A percentile compares a stretch with the other conserved stretches of the same genome.
Conservation (phyloP, 768 basidiomycete genomes). For the Brasilioporus rufonigricans region DNA sequence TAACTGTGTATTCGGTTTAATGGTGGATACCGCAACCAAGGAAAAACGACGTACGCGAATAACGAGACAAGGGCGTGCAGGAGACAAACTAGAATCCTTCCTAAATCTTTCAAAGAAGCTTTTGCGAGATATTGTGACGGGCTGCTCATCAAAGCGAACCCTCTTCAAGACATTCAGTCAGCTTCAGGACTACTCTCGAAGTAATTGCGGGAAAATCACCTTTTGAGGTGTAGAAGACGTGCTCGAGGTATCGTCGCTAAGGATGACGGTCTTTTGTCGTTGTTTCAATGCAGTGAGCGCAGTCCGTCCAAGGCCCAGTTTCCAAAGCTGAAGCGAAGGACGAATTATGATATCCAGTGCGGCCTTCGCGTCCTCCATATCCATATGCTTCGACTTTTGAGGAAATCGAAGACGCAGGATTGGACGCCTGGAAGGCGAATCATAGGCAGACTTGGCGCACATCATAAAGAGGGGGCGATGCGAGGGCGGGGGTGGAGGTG, state of each 20-base stretch:
- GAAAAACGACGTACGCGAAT: conserved; percentile 18
- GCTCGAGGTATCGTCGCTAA: conserved; percentile 4
- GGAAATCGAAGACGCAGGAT: conserved; percentile 10
- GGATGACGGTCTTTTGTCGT: conserved; percentile 3
- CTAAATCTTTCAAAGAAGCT: conserved; percentile 17
- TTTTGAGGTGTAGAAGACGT: conserved; percentile 12
- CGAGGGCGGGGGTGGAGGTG: neutral
- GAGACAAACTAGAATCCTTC: conserved; percentile 12
- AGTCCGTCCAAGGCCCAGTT: conserved; percentile 5
- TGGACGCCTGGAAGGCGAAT: conserved; percentile 7
- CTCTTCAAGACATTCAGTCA: conserved; percentile 14
- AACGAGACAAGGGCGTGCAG: conserved; percentile 29
- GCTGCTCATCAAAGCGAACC: conserved; percentile 29
- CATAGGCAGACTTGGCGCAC: conserved; percentile 7
- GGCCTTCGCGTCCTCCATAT: conserved; percentile 18
- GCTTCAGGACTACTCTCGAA: neutral
- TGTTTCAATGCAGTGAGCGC: conserved; percentile 7
- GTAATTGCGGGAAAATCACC: conserved; percentile 6
- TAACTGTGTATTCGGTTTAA: conserved; percentile 16
- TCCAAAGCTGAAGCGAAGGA: conserved; percentile 25
- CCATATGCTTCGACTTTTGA: conserved; percentile 12
- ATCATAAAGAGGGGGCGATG: conserved; percentile 6
- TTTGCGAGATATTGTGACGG: conserved; percentile 21
- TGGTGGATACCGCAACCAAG: neutral
- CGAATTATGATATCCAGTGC: conserved; percentile 22